A percentile compares a stretch with the other conserved stretches of the same genome.
phyloP scores from a whole-genome alignment of 371 early-diverging fungal genomes.

The Mucor plumbeus region DNA sequence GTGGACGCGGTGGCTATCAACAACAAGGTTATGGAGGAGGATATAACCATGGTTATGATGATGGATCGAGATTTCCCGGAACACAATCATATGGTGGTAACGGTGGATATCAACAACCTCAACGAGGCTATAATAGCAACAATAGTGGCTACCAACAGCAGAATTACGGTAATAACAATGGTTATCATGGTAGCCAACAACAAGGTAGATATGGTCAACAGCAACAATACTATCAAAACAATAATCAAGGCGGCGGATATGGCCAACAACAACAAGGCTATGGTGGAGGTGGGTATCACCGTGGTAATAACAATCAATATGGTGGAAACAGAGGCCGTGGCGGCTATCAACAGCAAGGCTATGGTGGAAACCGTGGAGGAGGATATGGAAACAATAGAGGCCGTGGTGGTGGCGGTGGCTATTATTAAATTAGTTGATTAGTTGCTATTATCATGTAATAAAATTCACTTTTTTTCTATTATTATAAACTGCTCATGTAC shows the following conservation, averaged over 20 bases:
- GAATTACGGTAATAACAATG: conserved; percentile 16
- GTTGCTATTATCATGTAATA: no score
- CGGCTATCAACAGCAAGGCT: conserved; percentile 36
- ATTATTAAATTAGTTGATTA: conserved; percentile 19
- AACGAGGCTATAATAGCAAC: not conserved
- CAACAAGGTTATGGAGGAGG: conserved; percentile 43
- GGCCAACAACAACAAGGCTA: conserved; percentile 15
- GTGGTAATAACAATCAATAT: conserved; percentile 15
- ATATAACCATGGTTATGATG: conserved; percentile 26
- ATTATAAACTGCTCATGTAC: no score
- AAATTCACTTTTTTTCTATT: no score
- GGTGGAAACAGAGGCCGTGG: conserved; percentile 24
- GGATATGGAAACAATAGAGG: conserved; percentile 16
- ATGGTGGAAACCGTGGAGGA: conserved; percentile 26
- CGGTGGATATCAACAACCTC: conserved; percentile 25
- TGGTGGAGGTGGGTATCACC: conserved; percentile 16
- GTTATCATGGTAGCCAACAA: conserved; percentile 14
- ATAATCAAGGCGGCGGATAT: conserved; percentile 19
- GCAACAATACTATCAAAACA: conserved; percentile 4
- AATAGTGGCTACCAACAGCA: conserved; percentile 16
- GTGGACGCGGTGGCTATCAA: conserved; percentile 24
- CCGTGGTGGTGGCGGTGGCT: conserved; percentile 13
- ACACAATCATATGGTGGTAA: conserved; percentile 17
- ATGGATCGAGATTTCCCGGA: conserved; percentile 23
- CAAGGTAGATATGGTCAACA: conserved; percentile 19